These are phyloP conservation scores for Alternaria alternata DNA, from an alignment of 2,329 filamentous ascomycete genomes.

Conservation along the genomic window DNA sequence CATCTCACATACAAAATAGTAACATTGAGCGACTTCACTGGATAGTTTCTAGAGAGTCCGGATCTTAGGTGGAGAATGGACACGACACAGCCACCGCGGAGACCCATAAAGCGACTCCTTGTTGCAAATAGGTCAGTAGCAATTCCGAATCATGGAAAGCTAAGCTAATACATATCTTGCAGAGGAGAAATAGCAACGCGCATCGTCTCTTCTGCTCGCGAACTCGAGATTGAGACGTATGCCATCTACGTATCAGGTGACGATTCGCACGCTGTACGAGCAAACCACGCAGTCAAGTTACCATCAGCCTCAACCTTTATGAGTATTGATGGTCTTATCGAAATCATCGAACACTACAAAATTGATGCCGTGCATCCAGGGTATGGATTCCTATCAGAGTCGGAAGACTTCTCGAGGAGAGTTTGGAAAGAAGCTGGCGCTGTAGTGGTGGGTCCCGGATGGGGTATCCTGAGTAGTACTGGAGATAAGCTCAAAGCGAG, in stretches of 20 bases:
- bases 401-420: conserved; percentile 57
- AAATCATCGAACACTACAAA: conserved; percentile 57
- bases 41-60: background rate
- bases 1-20: background rate
- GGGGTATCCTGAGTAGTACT: conserved; percentile 64
- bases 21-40: background rate
- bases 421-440: conserved; percentile 60
- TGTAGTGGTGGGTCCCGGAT: conserved; percentile 63
- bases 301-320: conserved; percentile 63
- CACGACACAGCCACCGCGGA: conserved; percentile 36
- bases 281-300: conserved; percentile 61
- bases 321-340: conserved; percentile 59
- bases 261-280: conserved; percentile 61
- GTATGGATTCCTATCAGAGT: conserved; percentile 70
- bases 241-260: conserved; percentile 65
- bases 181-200: conserved; percentile 72
- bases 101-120: conserved; percentile 60
- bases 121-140: conserved; percentile 60
- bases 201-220: conserved; percentile 67
- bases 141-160: too few relatives aligned
- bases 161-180: background rate
- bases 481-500: conserved; percentile 66
- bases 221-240: conserved; percentile 65
- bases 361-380: conserved; percentile 67
- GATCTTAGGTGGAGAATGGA: background rate